Evolutionary conservation across 805 yeast genomes (phyloP).

Genomic region (Candida adriatica): DNA sequence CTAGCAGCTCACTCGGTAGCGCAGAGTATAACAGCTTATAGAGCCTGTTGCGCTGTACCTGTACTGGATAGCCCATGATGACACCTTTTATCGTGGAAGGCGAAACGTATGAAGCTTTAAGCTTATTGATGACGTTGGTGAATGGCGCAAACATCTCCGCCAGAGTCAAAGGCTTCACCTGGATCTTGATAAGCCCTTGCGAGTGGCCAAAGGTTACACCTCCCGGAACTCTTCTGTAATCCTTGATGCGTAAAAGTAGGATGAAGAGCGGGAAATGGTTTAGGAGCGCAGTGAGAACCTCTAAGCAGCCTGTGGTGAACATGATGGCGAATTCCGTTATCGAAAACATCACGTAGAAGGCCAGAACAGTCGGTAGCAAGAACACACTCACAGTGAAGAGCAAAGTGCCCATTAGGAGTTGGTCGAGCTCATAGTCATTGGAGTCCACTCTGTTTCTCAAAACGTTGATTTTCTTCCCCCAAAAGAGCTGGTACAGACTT

Average conservation of each 20-base stretch:
- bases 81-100: slow-evolving; percentile 32
- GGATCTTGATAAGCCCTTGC: slow-evolving; percentile 24
- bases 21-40: slow-evolving; percentile 47
- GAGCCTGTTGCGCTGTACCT: slow-evolving; percentile 40
- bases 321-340: slow-evolving; percentile 47
- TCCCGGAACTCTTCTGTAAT: slow-evolving; percentile 62
- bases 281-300: slow-evolving; percentile 52
- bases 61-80: slow-evolving; percentile 36
- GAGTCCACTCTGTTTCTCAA: slow-evolving; percentile 82
- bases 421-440: slow-evolving; percentile 79
- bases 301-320: slow-evolving; percentile 42
- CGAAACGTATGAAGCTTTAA: slow-evolving; percentile 38
- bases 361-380: slow-evolving; percentile 79
- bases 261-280: slow-evolving; percentile 89
- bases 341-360: slow-evolving; percentile 76
- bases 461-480: slow-evolving; percentile 84
- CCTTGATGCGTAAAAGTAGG: slow-evolving; percentile 69
- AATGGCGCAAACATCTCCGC: slow-evolving; percentile 43
- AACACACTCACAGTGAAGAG: slow-evolving; percentile 74
- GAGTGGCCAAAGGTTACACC: slow-evolving; percentile 35
- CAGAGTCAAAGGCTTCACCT: slow-evolving; percentile 39
- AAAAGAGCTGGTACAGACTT: slow-evolving; percentile 75
- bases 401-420: slow-evolving; percentile 80
- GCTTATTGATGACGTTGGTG: slow-evolving; percentile 30
- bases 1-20: slow-evolving; percentile 33